Evolutionary conservation across 2,329 filamentous ascomycete genomes (phyloP), one percentile per base, ranked within the genome.

Genomic region (Verticillium nonalfalfae): DNA sequence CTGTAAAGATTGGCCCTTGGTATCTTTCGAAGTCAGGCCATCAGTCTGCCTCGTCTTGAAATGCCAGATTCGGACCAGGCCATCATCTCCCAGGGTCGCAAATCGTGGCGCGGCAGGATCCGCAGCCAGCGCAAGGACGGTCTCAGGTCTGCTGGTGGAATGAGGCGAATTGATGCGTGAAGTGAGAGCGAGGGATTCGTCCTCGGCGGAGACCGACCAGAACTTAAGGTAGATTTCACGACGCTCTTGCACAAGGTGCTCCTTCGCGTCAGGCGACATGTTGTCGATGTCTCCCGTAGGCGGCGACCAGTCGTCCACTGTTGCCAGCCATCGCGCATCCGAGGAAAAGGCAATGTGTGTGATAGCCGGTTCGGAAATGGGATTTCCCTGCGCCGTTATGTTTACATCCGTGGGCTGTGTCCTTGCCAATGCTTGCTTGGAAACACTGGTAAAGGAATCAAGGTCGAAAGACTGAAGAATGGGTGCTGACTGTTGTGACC

Each of bases 261-360:
- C 78, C 64, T 70, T 73, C 62, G 68, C 67, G 60, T 66, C 66
- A 21, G 76, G 75, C 34, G 67, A 63, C 1, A 75, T 67, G 55
- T 70, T 82, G 45, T 85, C 81, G 14, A 90, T 75, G 70, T 97
- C 93, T 63, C 84, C 79, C 13, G 78, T 76, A 10, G 90, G 86
- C 1, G 93, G 93, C 59, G 84, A 82, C 95, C 95, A 99, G 69
- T 93, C 90, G 71, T 99, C 95, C 1, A 96, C 85, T 1, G 92
- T 97, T 4, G 90, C 93, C 61, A 99, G 83, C 93, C 94, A 98
- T 66, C 86, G 83, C 18, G 94, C 94, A 70, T 98, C 89, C 58
- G 83, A 79, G 54, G 90, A 94, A 67, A 95, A 86, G 54, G 88
- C 84, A 58, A 98, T 78, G 61, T 90, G 85, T 7, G 85, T 89